Evolutionary conservation across 805 yeast species (phyloP), one percentile per base, ranked within the genome.

Genomic region (Citeromyces nyonsensis): DNA sequence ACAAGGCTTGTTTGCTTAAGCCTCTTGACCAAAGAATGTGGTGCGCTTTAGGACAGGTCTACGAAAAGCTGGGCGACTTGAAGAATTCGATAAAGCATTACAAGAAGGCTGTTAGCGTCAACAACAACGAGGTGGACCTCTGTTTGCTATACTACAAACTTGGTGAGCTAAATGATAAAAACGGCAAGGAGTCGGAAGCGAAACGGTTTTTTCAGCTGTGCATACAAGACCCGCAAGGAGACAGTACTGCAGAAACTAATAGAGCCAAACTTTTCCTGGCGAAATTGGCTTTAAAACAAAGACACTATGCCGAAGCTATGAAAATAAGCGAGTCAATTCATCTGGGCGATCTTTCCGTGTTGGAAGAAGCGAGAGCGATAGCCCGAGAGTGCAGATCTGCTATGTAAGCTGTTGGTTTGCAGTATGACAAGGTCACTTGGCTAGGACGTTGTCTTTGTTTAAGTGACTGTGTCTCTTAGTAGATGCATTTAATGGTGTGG

Each of bases 11-110:
- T 33, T 69, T 85, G 9, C 59, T 91, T 41, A 85, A 81, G 44
- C 96, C 96, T 1, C 54, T 73, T 29, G 99, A 91, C 47, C 76
- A 79, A 44, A 61, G 98, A 41, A 85, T 88, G 83, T 91, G 99
- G 99, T 82, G 76, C 41, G 96, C 97, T 0, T 63, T 88, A 28
- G 97, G 86, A 0, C 75, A 77, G 43, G 84, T 96, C 52, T 86
- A 74, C 51, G 91, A 82, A 42, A 81, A 81, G 45, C 63, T 85
- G 25, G 71, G 70, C 15, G 77, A 82, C 38, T 54, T 57, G 15
- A 65, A 62, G 10, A 94, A 86, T 40, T 75, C 96, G 0, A 66
- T 85, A 15, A 79, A 76, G 46, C 75, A 91, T 10, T 86, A 79
- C 49, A 74, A 76, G 41, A 75, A 85, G 44, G 95, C 95, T 0